Conservation (phyloP, 208 protist genomes). For the Trypanosoma congolense region DNA sequence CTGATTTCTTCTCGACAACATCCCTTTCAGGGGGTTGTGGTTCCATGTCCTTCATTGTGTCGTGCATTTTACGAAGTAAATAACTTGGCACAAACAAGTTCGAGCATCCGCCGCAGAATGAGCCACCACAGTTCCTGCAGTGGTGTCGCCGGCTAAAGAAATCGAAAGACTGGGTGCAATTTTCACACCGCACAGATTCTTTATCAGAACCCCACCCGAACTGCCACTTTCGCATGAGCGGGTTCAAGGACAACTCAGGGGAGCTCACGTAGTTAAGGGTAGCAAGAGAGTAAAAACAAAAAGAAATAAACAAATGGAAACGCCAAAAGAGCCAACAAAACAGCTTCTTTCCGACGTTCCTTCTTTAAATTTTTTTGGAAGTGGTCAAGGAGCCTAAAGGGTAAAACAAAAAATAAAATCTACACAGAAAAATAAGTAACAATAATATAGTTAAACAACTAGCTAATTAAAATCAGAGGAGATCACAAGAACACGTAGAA, state of each 20-base stretch:
- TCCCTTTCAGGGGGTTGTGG: neutral
- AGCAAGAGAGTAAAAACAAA: neutral
- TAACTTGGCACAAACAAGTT: neutral
- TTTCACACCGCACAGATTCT: neutral
- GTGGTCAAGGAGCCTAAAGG: too few relatives aligned
- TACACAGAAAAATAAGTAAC: too few relatives aligned
- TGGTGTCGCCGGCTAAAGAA: slow-evolving; percentile 1
- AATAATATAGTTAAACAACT: too few relatives aligned
- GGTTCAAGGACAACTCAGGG: neutral
- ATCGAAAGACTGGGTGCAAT: neutral
- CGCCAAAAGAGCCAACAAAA: too few relatives aligned
- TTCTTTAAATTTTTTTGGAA: too few relatives aligned
- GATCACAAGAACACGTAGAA: too few relatives aligned
- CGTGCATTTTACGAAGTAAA: neutral
- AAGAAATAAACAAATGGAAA: too few relatives aligned
- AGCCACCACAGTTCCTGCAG: slow-evolving; percentile 1
- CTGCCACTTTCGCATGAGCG: neutral
- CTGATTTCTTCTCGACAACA: too few relatives aligned
- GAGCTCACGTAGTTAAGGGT: neutral
- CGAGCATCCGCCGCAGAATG: slow-evolving; percentile 1
- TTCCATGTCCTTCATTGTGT: neutral
- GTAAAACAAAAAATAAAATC: too few relatives aligned
- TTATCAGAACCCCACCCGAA: neutral
- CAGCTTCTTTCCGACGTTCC: too few relatives aligned
- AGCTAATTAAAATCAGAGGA: too few relatives aligned